Evolutionary conservation across 108 stramenopile species (phyloP).

Genomic region (Chaetoceros tenuissimus): DNA sequence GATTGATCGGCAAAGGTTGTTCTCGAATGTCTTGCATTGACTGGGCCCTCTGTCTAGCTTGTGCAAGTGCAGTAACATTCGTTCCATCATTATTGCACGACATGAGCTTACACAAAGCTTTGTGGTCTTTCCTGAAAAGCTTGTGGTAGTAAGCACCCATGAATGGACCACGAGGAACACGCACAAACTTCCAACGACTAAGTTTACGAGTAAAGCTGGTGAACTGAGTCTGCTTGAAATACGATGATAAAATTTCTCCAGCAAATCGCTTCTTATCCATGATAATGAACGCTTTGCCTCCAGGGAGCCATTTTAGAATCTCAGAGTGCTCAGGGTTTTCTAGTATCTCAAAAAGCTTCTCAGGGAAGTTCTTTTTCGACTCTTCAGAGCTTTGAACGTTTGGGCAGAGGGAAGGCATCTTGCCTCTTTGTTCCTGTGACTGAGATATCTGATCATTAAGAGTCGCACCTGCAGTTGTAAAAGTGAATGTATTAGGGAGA

Average conservation of each 20-base stretch:
- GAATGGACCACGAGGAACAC: constrained; percentile 36
- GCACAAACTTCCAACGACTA: constrained; percentile 53
- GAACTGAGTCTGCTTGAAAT: constrained; percentile 43
- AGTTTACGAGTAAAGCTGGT: constrained; percentile 50
- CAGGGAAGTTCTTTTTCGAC: constrained; percentile 15
- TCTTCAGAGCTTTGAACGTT: too few relatives aligned
- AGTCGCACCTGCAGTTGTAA: too few relatives aligned
- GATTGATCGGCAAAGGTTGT: too few relatives aligned
- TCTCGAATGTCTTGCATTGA: too few relatives aligned
- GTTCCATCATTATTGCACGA: background rate
- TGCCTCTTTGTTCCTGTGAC: too few relatives aligned
- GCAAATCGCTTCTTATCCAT: constrained; percentile 46
- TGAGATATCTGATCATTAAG: too few relatives aligned
- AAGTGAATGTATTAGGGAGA: too few relatives aligned
- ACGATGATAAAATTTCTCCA: constrained; percentile 34
- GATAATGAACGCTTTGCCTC: constrained; percentile 54
- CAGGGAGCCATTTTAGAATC: constrained; percentile 55
- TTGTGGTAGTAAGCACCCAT: constrained; percentile 46
- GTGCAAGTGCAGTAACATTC: constrained; percentile 21
- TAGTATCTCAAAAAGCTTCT: constrained; percentile 43
- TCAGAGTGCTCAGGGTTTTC: constrained; percentile 17
- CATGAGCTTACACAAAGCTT: background rate
- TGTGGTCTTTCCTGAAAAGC: constrained; percentile 8
- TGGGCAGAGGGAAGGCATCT: too few relatives aligned
- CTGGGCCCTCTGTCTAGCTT: constrained; percentile 32